Base-by-base conservation (phyloP, 2,329 filamentous ascomycete species). In the Zasmidium cellare region DNA sequence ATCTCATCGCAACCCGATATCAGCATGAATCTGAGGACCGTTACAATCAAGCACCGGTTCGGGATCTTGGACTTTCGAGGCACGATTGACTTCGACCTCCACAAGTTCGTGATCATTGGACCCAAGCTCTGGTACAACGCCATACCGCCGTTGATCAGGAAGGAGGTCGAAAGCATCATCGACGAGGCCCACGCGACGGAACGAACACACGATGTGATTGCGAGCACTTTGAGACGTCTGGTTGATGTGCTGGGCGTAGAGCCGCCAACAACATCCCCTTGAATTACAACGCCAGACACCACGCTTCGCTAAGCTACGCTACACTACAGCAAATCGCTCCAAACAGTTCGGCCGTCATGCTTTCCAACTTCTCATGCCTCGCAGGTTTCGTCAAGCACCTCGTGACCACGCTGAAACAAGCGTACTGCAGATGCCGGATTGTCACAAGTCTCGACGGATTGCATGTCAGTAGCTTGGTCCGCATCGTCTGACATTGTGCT, bases 21-120 rank as follows among this genome's bases (percentile, higher is more conserved):
- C 16, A 11, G 31, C 24, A 25, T 24, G 2, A 62, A 62, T 28
- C 20, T 58, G 24, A 25, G 25, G 23, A 55, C 57, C 14, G 38
- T 62, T 19, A 56, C 55, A 11, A 56, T 62, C 38, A 51, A 57
- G 22, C 60, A 62, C 51, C 52, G 55, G 9, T 62, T 62, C 31
- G 54, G 60, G 18, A 58, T 58, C 6, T 14, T 62, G 52, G 60
- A 60, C 52, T 58, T 58, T 31, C 25, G 53, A 48, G 59, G 59
- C 24, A 58, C 46, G 3, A 54, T 61, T n/a, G 59, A 58, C 23
- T 51, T 61, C 31, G 56, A 61, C 20, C 31, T 61, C 12, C 35
- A 25, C 19, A 22, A 54, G 24, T 60, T 60, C 44, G 16, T 35
- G 19, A 57, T 60, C 23, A 25, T 51, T 16, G 57, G 57, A 11